A percentile compares a stretch with the other conserved stretches of the same genome.
phyloP scores from a whole-genome alignment of 192 early-diverging fungal genomes.

The Podochytrium sp. region DNA sequence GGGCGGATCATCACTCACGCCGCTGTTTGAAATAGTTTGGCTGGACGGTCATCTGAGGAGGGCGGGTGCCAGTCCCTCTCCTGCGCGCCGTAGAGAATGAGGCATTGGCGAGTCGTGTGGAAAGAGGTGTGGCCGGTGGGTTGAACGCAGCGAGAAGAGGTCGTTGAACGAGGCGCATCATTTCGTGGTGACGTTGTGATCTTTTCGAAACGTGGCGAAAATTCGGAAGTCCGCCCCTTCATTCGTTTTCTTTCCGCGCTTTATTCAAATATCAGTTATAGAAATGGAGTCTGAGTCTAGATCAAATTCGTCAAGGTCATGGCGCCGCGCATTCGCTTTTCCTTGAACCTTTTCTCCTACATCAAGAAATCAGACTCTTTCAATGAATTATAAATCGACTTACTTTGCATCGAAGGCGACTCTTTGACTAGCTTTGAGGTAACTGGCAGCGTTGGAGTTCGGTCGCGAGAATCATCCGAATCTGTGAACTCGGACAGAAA shows the following conservation, averaged over 20 bases:
- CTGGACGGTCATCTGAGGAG: neutral
- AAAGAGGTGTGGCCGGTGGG: neutral
- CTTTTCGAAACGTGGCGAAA: neutral
- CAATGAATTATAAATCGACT: neutral
- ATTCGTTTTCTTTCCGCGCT: neutral
- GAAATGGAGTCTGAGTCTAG: slow-evolving; percentile 5
- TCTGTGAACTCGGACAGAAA: neutral
- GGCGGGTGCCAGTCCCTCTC: neutral
- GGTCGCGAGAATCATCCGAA: slow-evolving; percentile 6
- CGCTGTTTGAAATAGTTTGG: slow-evolving; percentile 2
- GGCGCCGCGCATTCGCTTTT: neutral
- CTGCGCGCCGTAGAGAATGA: neutral
- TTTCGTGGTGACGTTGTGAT: neutral
- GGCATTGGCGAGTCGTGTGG: neutral
- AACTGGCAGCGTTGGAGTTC: neutral
- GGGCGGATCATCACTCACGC: neutral
- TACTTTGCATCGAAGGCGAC: slow-evolving; percentile 1
- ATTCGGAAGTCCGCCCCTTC: too few relatives aligned
- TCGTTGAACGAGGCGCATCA: neutral
- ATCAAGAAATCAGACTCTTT: too few relatives aligned
- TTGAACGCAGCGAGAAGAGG: neutral
- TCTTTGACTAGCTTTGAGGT: neutral
- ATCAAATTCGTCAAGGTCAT: slow-evolving; percentile 27
- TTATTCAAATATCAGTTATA: neutral
- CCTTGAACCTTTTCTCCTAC: neutral